Evolutionary conservation across 179 eudicot species (phyloP).

Genomic region (Amaranthus tricolor): DNA sequence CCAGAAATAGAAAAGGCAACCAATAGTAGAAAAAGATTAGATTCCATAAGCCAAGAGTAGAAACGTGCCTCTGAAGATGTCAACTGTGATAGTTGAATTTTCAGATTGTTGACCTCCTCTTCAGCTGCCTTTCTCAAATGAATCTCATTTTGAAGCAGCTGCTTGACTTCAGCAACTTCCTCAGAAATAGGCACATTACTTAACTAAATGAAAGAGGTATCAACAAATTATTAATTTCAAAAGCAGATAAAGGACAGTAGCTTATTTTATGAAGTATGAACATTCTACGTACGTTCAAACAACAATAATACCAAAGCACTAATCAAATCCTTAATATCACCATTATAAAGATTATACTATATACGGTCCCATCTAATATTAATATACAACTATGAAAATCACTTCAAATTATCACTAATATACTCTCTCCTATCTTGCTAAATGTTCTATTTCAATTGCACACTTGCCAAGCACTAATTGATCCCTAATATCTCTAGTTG

Average conservation of each 20-base stretch:
- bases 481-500: too few species aligned
- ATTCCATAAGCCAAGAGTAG: constrained; percentile 4
- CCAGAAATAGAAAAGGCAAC: background rate
- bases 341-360: too few species aligned
- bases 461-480: too few species aligned
- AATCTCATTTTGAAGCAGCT: constrained; percentile 63
- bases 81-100: constrained; percentile 50
- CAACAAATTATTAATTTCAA: constrained; percentile 5
- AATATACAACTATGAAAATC: too few species aligned
- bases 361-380: too few species aligned
- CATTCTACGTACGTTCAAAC: background rate
- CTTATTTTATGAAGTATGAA: background rate
- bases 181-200: constrained; percentile 35
- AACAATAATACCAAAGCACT: background rate
- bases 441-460: too few species aligned
- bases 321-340: too few species aligned
- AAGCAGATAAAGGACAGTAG: constrained; percentile 4
- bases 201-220: constrained; percentile 36
- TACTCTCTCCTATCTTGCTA: too few species aligned
- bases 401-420: too few species aligned
- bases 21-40: background rate
- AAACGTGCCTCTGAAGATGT: constrained; percentile 54
- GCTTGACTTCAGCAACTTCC: constrained; percentile 58
- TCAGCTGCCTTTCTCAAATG: constrained; percentile 68
- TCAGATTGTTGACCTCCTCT: constrained; percentile 66